Evolutionary conservation across 495 filamentous ascomycete species (phyloP), one percentile per base, ranked within the genome.

Genomic region (Penicillium tannophilum): DNA sequence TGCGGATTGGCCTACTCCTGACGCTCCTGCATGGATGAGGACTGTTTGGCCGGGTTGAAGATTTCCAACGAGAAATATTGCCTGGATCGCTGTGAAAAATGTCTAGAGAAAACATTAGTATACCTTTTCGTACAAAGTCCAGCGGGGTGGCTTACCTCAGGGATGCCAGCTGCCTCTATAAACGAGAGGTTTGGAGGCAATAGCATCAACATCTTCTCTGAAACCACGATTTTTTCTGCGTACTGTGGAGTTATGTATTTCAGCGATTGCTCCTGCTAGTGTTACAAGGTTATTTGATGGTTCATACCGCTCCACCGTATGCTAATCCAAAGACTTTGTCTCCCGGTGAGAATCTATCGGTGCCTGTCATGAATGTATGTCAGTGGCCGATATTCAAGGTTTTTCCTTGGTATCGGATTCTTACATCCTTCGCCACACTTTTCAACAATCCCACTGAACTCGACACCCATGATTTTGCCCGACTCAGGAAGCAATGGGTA

Each of bases 271-370:
- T 28, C 28, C 4, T 28, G 28, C 6, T 28, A 28, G 28, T 28
- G 1, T 28, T 3, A 28, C 6, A 7, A 7, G 28, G 28, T 28
- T 23, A 23, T 23, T 28, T 28, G 28, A 2, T 42, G 12, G 39
- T n/a, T 42, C 39, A n/a, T 42, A 42, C 39, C 6, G 39, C 39
- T 42, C 42, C 42, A 19, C 42, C 42, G 17, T 44, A 44, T 44
- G 42, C 42, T 1, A 44, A 23, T 19, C 42, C 42, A 6, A 44
- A 44, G 7, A 44, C 42, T 20, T 19, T 9, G 7, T 44, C 42
- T 44, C 42, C 42, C 2, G 17, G 39, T 17, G 39, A 42, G 17
- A 42, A 42, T 42, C 39, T 16, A 6, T 42, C 39, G 16, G 39
- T n/a, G 12, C 39, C 39, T 42, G 28, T 28, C 28, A 28, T 42